Evolutionary conservation across 306 rosid species (phyloP), one percentile per base, ranked within the genome.

Genomic region (Medicago arabica): DNA sequence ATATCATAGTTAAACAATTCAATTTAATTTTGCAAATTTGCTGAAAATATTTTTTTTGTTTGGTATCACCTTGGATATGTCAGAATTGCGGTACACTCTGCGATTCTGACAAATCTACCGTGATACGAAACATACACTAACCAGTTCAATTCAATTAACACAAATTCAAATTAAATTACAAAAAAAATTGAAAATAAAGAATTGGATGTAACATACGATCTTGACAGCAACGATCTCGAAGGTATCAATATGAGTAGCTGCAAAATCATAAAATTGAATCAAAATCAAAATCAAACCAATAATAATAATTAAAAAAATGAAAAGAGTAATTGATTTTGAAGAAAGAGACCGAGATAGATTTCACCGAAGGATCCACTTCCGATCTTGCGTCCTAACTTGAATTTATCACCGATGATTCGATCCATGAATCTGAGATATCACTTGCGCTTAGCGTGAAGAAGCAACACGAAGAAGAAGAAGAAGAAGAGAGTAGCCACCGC

Each of bases 341-440:
- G 53, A 38, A 58, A 64, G 43, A 64, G 43, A 94, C 98, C 98
- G 38, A 94, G 96, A 59, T 78, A 94, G 79, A 94, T 94, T 88
- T 94, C 97, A 4, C 98, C 98, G 78, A 94, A 94, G 72, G 98
- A 94, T 82, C 97, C 98, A 83, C 98, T 91, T 58, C 98, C 98
- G 93, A 94, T 94, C 94, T 94, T 94, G 74, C 97, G 93, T 69
- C 98, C 97, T 38, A 91, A 91, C 86, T 89, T 94, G 87, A 82
- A 94, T 87, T 90, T 90, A 67, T 85, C 78, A 81, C 92, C 97
- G 77, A 94, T 83, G 81, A 94, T 41, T 71, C 84, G 84, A 25
- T 81, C 84, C 83, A 34, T 34, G 38, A 28, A 28, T 28, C 31
- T 28, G 31, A 28, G 31, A 28, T 28, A 28, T 28, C 31, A 28